Base-by-base conservation (phyloP, 2,329 filamentous ascomycete genomes). In the Fusarium sp. region DNA sequence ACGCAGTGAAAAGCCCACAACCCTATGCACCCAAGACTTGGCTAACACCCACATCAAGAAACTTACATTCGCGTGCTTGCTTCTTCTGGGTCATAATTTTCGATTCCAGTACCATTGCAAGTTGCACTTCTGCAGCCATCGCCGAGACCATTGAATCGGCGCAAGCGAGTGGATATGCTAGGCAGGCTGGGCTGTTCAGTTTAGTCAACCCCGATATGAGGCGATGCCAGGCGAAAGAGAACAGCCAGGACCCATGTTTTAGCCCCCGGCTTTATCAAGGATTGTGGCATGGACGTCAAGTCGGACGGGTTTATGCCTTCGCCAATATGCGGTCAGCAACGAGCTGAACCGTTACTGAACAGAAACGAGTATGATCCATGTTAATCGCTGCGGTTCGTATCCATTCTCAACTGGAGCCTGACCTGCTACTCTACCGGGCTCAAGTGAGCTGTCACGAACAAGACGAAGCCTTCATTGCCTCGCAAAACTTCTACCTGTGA, bases 271-370 rank as follows among this genome's bases (percentile, higher is more conserved):
- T 47, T 45, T 26, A 53, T 42, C 67, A 56, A 70, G 67, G 67
- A 39, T 57, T 22, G n/a, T 50, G 38, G 28, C 57, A 59, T 66
- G 50, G 38, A 44, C 50, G 43, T 49, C 15, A 33, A 54, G 57
- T 52, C 21, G 51, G 36, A 47, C 52, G n/a, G 59, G 43, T 57
- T 70, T 54, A 67, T 57, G 67, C 63, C 50, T 55, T 47, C 28
- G 50, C 46, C 62, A 69, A 65, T 33, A 68, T 70, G 55, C 67
- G 57, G 67, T 70, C 67, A 70, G 47, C 60, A 57, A 9, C 26
- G 28, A 63, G 60, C 53, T 70, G 54, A 70, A 60, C 21, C 33
- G 42, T 44, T 34, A 53, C 22, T 55, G 34, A 39, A 40, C 21
- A 17, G 15, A 24, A 64, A 24, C 14, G 44, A 42, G 24, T 7